phyloP scores from a whole-genome alignment of 139 green algal genomes.

The Chlorella sp. region DNA sequence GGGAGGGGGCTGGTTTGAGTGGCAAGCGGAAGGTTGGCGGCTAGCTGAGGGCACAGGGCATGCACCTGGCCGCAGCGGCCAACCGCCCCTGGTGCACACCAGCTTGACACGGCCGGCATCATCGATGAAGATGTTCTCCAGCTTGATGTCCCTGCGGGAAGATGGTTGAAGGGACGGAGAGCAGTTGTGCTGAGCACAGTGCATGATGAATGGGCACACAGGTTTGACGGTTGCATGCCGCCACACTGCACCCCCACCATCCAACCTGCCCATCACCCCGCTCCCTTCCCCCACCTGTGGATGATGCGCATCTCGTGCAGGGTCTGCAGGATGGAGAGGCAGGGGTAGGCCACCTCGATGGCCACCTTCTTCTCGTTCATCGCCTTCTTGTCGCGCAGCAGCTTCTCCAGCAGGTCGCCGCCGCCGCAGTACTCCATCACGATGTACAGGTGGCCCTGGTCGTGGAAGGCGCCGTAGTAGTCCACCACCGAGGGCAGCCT shows the following conservation, averaged over 20 bases:
- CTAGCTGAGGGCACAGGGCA: not conserved
- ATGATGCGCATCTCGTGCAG: constrained; percentile 74
- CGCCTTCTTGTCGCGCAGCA: constrained; percentile 66
- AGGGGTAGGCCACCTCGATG: constrained; percentile 57
- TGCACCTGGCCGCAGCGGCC: constrained; percentile 10
- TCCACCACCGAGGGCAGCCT: constrained; percentile 65
- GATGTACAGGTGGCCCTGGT: constrained; percentile 71
- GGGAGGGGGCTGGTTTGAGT: not conserved
- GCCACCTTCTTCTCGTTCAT: constrained; percentile 66
- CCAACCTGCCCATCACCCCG: too few relatives aligned
- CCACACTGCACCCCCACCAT: too few relatives aligned
- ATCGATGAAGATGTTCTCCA: constrained; percentile 85
- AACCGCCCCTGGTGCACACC: not conserved
- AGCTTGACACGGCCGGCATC: constrained; percentile 59
- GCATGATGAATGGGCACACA: too few relatives aligned
- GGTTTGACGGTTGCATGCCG: too few relatives aligned
- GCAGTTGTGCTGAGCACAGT: too few relatives aligned
- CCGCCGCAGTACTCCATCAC: constrained; percentile 79
- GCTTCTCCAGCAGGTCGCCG: constrained; percentile 71
- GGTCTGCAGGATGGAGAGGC: constrained; percentile 58
- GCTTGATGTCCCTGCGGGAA: constrained; percentile 74
- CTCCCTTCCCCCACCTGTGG: constrained; percentile 67
- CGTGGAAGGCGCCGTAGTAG: constrained; percentile 71
- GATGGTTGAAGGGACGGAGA: too few relatives aligned
- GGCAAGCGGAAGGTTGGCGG: not conserved